These are phyloP conservation scores for Diutina mesorugosa DNA, from an alignment of 1,139 yeast species.

Conservation along the genomic window DNA sequence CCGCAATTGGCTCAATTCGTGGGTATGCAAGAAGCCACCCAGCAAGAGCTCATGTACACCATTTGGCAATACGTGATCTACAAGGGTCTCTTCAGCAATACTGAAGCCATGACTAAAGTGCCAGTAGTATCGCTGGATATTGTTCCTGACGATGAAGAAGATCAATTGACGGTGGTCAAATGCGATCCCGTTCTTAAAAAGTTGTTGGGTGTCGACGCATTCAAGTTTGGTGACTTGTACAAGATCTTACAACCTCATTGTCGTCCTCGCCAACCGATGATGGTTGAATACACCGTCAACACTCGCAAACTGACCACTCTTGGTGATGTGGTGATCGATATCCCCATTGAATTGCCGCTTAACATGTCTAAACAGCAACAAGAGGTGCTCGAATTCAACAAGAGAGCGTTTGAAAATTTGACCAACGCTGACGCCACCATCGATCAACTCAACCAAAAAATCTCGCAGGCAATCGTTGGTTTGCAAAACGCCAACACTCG, in stretches of 20 bases:
- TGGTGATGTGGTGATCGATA: slow-evolving; percentile 72
- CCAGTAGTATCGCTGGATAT: slow-evolving; percentile 24
- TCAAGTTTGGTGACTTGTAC: slow-evolving; percentile 65
- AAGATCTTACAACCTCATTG: slow-evolving; percentile 47
- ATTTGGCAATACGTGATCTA: slow-evolving; percentile 82
- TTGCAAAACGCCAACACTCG: slow-evolving; percentile 43
- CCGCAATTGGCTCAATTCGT: slow-evolving; percentile 52
- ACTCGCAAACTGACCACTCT: slow-evolving; percentile 68
- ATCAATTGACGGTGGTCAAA: slow-evolving; percentile 35
- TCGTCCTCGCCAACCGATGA: slow-evolving; percentile 70
- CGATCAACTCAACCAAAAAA: slow-evolving; percentile 44
- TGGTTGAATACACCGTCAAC: slow-evolving; percentile 58
- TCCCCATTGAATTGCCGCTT: slow-evolving; percentile 47
- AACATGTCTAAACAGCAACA: slow-evolving; percentile 26
- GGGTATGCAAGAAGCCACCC: slow-evolving; percentile 69
- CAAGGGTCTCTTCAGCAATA: slow-evolving; percentile 48
- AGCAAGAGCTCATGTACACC: slow-evolving; percentile 74
- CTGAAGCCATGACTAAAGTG: slow-evolving; percentile 18
- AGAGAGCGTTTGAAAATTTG: slow-evolving; percentile 24
- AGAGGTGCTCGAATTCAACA: slow-evolving; percentile 26
- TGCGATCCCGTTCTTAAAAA: slow-evolving; percentile 56
- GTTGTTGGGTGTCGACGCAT: slow-evolving; percentile 38
- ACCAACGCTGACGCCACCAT: slow-evolving; percentile 36
- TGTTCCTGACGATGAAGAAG: slow-evolving; percentile 15
- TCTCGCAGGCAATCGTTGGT: slow-evolving; percentile 50